Base-by-base conservation (phyloP, 2,329 filamentous ascomycete species). In the Teratosphaeria destructans region DNA sequence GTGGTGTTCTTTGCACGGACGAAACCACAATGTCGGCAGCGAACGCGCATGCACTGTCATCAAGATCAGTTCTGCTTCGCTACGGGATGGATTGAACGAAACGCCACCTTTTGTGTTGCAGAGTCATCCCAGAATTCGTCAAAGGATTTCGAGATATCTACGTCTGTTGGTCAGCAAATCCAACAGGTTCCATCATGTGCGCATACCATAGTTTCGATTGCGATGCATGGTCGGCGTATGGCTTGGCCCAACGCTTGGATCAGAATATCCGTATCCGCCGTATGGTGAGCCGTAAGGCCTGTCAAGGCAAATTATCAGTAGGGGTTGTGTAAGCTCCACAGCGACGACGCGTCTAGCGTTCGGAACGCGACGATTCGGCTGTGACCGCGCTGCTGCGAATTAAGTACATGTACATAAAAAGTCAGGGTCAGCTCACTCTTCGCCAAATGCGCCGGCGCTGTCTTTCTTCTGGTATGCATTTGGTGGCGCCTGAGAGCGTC, bases 1-100 rank as follows among this genome's bases (percentile, higher is more conserved):
- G 78, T 80, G 11, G 76, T 78, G 68, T 80, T 80, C 70, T 78
- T 79, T 37, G 77, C 78, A 61, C 78, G 75, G 49, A 77, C 74
- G 65, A 74, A 79, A 61, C 78, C 78, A 68, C 78, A 80, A 61
- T 78, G 73, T 19, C 75, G 70, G 64, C 78, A 80, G 64, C 78
- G 75, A 12, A 78, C 76, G 61, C 78, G 78, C 64, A 76, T 77
- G 66, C 77, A 79, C 74, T 77, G 54, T n/a, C 43, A 26, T n/a
- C 27, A 19, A 43, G 47, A 39, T 57, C 43, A 60, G 56, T 35
- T 26, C 29, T 27, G 32, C 8, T 32, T 19, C 49, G 37, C 57
- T 34, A 37, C 16, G 5, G 2, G 23, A 10, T 39, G 12, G 6
- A 23, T 47, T 2, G 11, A 39, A 10, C 23, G 23, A 47, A 27